Evolutionary conservation across 1,139 yeast genomes (phyloP), one percentile per base, ranked within the genome.

Genomic region (Yamadazyma sp.): DNA sequence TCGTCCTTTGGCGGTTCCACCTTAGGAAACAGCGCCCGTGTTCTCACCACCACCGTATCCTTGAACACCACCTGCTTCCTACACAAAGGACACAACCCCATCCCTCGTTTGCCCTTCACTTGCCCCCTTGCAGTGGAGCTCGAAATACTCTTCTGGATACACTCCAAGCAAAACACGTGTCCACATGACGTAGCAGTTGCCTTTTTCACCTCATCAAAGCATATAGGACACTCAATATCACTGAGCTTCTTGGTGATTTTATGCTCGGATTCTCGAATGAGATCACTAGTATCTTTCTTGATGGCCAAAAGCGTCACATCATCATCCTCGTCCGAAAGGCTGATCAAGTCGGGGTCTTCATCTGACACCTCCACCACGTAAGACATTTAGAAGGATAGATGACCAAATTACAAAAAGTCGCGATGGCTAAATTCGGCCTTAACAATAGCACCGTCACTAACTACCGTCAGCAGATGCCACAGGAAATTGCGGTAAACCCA

Each of bases 171-270:
- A 48, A 69, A 71, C 2, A 71, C 55, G 46, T 71, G 77, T 6
- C 77, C 77, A 50, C 77, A 71, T 2, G 64, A 53, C 0, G 76
- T 70, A 28, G 64, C 59, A 20, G 75, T 69, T 23, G 76, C 76
- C 32, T 51, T 54, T 4, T 57, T 53, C 27, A 71, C 52, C n/a
- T 61, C 59, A 41, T 71, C 77, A 46, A 71, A 70, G 48, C 77
- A 71, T 16, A 71, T 67, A 14, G 77, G 77, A 47, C 77, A 71
- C 47, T 68, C 69, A 13, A 67, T 53, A 41, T 67, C 70, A 13
- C 61, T 53, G 34, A 71, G 49, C 30, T 56, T 60, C 50, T 70
- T 70, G 26, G 62, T 57, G 13, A 42, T 38, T 15, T 45, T 41
- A 15, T 39, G 47, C 2, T 35, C 21, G 2, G 32, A 18, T 5